phyloP scores from a whole-genome alignment of 73 alveolate species.

The Durusdinium trenchii region DNA sequence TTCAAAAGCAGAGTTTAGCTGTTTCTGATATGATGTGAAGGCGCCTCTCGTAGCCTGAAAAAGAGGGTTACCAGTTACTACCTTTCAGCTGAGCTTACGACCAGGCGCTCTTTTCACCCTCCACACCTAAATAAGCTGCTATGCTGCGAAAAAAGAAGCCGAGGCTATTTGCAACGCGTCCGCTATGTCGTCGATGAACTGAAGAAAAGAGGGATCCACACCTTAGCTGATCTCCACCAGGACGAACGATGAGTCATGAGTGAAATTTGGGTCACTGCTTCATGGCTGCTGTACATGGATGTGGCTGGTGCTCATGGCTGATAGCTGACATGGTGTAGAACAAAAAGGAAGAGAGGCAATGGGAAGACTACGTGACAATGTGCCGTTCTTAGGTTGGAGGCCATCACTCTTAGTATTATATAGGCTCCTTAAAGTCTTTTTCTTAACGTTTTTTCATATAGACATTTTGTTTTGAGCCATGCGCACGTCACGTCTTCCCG shows the following conservation, averaged over 20 bases:
- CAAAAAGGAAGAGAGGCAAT: too few species aligned
- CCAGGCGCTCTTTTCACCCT: background rate
- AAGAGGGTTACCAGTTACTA: too few species aligned
- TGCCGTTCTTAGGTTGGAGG: too few species aligned
- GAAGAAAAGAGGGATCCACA: slow-evolving; percentile 45
- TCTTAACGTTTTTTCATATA: too few species aligned
- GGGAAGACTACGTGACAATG: too few species aligned
- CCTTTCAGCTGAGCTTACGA: too few species aligned
- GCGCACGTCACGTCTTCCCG: too few species aligned
- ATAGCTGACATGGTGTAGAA: background rate
- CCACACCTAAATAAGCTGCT: background rate
- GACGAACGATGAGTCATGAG: background rate
- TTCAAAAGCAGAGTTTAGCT: background rate
- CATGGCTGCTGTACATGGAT: background rate
- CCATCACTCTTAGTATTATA: too few species aligned
- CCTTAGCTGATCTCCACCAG: slow-evolving; percentile 77
- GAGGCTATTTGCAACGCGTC: slow-evolving; percentile 47
- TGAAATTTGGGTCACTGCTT: background rate
- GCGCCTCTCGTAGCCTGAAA: background rate
- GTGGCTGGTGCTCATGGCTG: too few species aligned
- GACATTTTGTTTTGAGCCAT: too few species aligned
- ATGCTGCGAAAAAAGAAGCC: background rate
- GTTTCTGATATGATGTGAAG: background rate
- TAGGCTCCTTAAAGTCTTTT: too few species aligned
- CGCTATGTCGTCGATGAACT: slow-evolving; percentile 10